These are phyloP conservation scores for Mortierella alpina DNA, from an alignment of 192 early-diverging fungal species.

Conservation along the genomic window DNA sequence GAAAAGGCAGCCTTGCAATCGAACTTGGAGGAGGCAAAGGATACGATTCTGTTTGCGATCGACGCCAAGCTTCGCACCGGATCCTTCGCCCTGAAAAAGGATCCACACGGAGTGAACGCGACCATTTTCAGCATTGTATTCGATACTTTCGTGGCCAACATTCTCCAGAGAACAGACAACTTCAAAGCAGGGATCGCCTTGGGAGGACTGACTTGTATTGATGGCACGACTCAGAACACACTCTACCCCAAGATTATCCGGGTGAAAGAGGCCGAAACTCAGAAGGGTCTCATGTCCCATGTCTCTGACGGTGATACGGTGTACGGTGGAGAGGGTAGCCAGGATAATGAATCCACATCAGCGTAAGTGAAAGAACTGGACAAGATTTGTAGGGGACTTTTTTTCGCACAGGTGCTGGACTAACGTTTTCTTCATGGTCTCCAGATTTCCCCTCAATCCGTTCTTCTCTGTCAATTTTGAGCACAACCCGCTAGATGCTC, in stretches of 20 bases:
- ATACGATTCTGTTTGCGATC: slow-evolving; percentile 71
- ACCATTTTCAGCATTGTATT: slow-evolving; percentile 71
- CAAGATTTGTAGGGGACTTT: not conserved
- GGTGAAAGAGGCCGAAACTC: slow-evolving; percentile 61
- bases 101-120: slow-evolving; percentile 55
- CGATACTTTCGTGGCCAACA: slow-evolving; percentile 67
- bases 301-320: slow-evolving; percentile 56
- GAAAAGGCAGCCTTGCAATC: slow-evolving; percentile 72
- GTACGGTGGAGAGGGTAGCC: slow-evolving; percentile 42
- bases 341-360: not conserved
- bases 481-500: slow-evolving; percentile 88
- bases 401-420: not conserved
- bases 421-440: not conserved
- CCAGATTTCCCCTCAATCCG: slow-evolving; percentile 43
- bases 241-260: slow-evolving; percentile 66
- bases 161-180: slow-evolving; percentile 65
- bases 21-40: slow-evolving; percentile 69
- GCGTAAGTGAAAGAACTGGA: slow-evolving; percentile 8
- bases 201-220: slow-evolving; percentile 71
- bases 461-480: slow-evolving; percentile 87
- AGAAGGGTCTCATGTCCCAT: slow-evolving; percentile 45
- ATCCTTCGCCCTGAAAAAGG: slow-evolving; percentile 81
- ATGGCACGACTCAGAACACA: slow-evolving; percentile 69
- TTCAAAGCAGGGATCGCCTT: slow-evolving; percentile 67
- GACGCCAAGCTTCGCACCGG: slow-evolving; percentile 79